Base-by-base conservation (phyloP, 768 basidiomycete species). In the Chalciporus piperatus region DNA sequence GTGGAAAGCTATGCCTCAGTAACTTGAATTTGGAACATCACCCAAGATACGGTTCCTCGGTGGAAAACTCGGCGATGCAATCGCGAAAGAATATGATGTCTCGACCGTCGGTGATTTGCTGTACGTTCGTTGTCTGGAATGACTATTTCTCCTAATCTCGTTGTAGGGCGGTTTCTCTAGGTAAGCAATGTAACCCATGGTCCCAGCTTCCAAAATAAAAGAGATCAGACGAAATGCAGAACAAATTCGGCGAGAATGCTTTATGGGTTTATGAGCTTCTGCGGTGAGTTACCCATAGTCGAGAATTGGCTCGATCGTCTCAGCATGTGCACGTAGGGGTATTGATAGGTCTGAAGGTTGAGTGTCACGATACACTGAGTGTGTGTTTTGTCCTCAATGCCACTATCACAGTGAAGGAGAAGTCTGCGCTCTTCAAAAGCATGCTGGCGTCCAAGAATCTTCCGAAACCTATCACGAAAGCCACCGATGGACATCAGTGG, bases 401-500 rank as follows among this genome's bases (percentile, higher is more conserved):
- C 32, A 32, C 35, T 37, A 38, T 47, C 52, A 9, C 13, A 96
- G 95, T 98, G 32, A 93, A 91, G 62, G 90, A 92, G 63, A 92
- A 92, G 67, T 77, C 85, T 14, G 73, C 77, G 0, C 71, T 88
- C 27, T 86, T 81, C 55, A 98, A 97, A 73, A 92, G 90, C 60
- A 98, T 98, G 96, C 72, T 93, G 47, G 92, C 93, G 0, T 87
- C 92, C n/a, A 99, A 99, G 68, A 98, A 98, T 62, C 79, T 98
- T 20, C 83, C 87, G 0, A 81, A 83, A 30, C 81, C 89, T 0
- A 83, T 98, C 20, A 87, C 78, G 6, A 85, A 83, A 38, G 71
- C 79, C 13, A 75, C 82, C 3, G 86, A 94, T 52, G 95, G 92
- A 1, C 76, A 81, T 41, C 91, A 92, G 49, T 98, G 97, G 97